A percentile compares a stretch with the other conserved stretches of the same genome.
Evolutionary conservation across 108 stramenopile species (phyloP).

Genomic region (Cyclotella distinguenda): DNA sequence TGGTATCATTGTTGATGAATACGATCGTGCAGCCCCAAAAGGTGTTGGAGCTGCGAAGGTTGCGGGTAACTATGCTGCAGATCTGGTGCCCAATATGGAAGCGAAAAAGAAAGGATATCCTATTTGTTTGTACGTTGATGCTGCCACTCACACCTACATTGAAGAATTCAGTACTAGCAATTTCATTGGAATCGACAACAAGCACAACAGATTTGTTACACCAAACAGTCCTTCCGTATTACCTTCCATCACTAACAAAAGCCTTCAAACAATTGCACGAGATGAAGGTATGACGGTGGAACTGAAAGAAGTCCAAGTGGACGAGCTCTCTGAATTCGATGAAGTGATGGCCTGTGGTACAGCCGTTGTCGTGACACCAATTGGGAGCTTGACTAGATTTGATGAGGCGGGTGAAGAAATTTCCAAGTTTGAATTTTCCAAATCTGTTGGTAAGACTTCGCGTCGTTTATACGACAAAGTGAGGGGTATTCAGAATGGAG

Average conservation of each 20-base stretch:
- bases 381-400: conserved; percentile 79
- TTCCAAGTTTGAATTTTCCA: conserved; percentile 69
- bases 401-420: conserved; percentile 55
- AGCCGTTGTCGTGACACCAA: conserved; percentile 96
- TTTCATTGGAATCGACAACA: conserved; percentile 92
- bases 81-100: conserved; percentile 93
- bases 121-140: conserved; percentile 96
- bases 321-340: conserved; percentile 85
- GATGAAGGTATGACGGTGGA: conserved; percentile 93
- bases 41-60: conserved; percentile 97
- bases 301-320: conserved; percentile 69
- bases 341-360: conserved; percentile 98
- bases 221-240: conserved; percentile 91
- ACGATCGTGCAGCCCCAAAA: conserved; percentile 95
- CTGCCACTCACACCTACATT: conserved; percentile 83
- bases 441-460: conserved; percentile 82
- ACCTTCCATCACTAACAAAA: conserved; percentile 96
- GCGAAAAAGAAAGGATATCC: conserved; percentile 96
- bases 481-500: conserved; percentile 91
- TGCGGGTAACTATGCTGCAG: conserved; percentile 99
- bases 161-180: conserved; percentile 99
- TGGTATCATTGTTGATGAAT: conserved; percentile 91
- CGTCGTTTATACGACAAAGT: conserved; percentile 84
- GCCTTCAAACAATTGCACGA: conserved; percentile 90
- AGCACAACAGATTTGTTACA: conserved; percentile 84